phyloP scores from a whole-genome alignment of 768 basidiomycete genomes.

The Boletus rubroflammeus region DNA sequence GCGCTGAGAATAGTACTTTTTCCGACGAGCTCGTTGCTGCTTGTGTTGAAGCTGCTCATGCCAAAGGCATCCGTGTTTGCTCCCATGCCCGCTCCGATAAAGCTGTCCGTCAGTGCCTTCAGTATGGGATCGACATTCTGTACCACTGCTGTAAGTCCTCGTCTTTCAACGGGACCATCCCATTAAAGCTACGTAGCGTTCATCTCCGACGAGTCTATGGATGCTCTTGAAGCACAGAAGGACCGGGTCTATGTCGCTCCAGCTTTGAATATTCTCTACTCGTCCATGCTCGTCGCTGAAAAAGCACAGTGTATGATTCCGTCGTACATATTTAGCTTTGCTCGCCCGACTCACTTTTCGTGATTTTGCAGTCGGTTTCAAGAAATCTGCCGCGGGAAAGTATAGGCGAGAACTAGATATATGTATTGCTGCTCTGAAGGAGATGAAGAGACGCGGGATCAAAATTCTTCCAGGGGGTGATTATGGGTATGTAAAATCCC shows the following conservation, averaged over 20 bases:
- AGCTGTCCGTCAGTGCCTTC: conserved; percentile 32
- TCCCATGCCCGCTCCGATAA: conserved; percentile 36
- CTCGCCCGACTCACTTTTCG: background rate
- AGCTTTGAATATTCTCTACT: conserved; percentile 30
- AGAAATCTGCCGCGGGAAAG: conserved; percentile 11
- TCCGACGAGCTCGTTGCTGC: conserved; percentile 32
- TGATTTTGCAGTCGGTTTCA: conserved; percentile 18
- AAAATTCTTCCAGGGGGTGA: conserved; percentile 37
- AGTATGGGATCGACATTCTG: conserved; percentile 35
- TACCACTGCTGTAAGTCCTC: conserved; percentile 25
- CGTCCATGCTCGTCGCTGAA: conserved; percentile 25
- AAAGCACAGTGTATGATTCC: conserved; percentile 23
- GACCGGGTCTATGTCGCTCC: conserved; percentile 34
- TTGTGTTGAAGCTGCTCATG: conserved; percentile 35
- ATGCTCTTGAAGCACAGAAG: conserved; percentile 35
- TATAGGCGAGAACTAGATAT: conserved; percentile 34
- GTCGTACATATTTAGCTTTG: background rate
- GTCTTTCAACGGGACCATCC: background rate
- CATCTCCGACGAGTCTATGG: conserved; percentile 36
- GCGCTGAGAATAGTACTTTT: conserved; percentile 36
- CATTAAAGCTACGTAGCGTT: conserved; percentile 26
- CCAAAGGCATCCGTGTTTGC: conserved; percentile 35
- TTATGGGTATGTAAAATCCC: conserved; percentile 27
- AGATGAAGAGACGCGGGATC: conserved; percentile 36
- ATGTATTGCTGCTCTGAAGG: conserved; percentile 32